These are phyloP conservation scores for Agrostemma githago DNA, from an alignment of 148 eudicot genomes.

Conservation along the genomic window DNA sequence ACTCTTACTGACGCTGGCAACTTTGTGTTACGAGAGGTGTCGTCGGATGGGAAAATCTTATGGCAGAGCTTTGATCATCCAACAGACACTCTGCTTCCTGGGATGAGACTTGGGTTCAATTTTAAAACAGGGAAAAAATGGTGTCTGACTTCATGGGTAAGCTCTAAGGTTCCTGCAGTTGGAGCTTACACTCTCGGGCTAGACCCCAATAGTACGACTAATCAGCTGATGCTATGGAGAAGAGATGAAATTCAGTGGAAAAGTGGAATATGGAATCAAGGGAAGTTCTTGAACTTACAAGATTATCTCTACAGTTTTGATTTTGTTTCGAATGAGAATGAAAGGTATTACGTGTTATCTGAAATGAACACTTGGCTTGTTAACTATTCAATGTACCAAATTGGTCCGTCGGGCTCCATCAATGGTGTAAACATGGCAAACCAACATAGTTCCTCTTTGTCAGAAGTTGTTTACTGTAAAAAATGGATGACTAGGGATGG, in stretches of 20 bases:
- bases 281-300: slow-evolving; percentile 19
- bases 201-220: slow-evolving; percentile 14
- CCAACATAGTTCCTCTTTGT: background rate
- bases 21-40: slow-evolving; percentile 21
- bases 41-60: slow-evolving; percentile 17
- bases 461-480: slow-evolving; percentile 10
- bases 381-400: slow-evolving; percentile 1
- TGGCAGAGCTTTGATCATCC: slow-evolving; percentile 45
- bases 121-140: slow-evolving; percentile 19
- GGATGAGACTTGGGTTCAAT: slow-evolving; percentile 33
- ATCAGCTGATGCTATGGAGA: slow-evolving; percentile 28
- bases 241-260: slow-evolving; percentile 28
- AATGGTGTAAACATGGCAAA: background rate
- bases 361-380: background rate
- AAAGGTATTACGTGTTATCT: slow-evolving; percentile 21
- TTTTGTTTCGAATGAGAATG: slow-evolving; percentile 24
- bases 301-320: slow-evolving; percentile 22
- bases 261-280: slow-evolving; percentile 27
- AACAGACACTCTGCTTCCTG: slow-evolving; percentile 29
- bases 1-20: slow-evolving; percentile 26
- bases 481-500: rapidly evolving
- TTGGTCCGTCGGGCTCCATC: slow-evolving; percentile 2
- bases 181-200: slow-evolving; percentile 30
- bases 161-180: slow-evolving; percentile 19
- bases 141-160: slow-evolving; percentile 31